phyloP scores from a whole-genome alignment of 2,329 filamentous ascomycete species.

The Scortechinia acanthostroma region DNA sequence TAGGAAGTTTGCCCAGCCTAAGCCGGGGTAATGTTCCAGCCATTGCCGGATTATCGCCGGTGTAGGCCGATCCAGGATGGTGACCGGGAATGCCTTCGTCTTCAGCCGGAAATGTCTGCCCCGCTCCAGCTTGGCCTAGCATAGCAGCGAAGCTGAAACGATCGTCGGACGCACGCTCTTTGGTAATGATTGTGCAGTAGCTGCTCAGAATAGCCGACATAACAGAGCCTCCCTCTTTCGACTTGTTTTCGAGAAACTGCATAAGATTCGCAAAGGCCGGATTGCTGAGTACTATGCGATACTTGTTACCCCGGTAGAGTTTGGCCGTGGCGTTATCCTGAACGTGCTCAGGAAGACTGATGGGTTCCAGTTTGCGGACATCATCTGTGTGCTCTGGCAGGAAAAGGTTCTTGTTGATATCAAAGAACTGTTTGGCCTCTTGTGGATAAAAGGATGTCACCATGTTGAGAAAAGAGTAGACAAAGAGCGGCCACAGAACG shows the following conservation, averaged over 20 bases:
- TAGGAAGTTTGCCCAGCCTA: constrained; percentile 48
- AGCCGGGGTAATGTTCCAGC: constrained; percentile 49
- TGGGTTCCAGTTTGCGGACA: constrained; percentile 40
- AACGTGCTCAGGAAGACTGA: constrained; percentile 49
- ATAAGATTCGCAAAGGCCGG: constrained; percentile 53
- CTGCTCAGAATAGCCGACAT: constrained; percentile 48
- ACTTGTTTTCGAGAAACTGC: constrained; percentile 53
- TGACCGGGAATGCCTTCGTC: constrained; percentile 64
- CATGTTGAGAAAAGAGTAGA: constrained; percentile 54
- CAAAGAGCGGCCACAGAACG: constrained; percentile 59
- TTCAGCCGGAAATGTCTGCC: constrained; percentile 48
- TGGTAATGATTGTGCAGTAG: constrained; percentile 45
- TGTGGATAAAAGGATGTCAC: constrained; percentile 45
- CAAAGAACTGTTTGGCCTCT: constrained; percentile 48
- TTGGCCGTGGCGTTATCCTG: constrained; percentile 46
- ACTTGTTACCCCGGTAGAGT: constrained; percentile 53
- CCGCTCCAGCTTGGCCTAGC: constrained; percentile 40
- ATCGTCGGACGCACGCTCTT: constrained; percentile 49
- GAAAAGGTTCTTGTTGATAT: constrained; percentile 42
- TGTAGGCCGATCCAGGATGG: constrained; percentile 56
- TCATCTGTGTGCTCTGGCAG: constrained; percentile 54
- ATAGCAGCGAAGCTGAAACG: constrained; percentile 51
- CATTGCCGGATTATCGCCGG: constrained; percentile 43
- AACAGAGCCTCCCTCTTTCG: constrained; percentile 47
- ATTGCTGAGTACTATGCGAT: constrained; percentile 51